A percentile compares a stretch with the other conserved stretches of the same genome.
Evolutionary conservation across 352 stramenopile genomes (phyloP).

Genomic region (Pythium rhizo-oryzae): DNA sequence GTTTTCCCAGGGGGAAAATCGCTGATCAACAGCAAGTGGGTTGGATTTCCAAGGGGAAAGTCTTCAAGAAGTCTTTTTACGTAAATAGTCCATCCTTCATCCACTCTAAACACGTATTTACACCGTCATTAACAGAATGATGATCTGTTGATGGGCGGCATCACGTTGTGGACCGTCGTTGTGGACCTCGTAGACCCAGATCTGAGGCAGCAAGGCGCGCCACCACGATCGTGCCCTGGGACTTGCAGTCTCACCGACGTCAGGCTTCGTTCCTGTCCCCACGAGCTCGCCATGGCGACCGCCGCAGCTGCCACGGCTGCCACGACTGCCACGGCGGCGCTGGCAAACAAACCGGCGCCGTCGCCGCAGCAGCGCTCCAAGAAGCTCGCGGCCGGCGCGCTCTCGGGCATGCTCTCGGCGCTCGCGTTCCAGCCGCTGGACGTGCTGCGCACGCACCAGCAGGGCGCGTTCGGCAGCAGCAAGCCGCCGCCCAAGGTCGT

Average conservation of each 20-base stretch:
- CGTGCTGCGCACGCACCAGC: conserved; percentile 84
- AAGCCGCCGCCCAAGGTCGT: not conserved
- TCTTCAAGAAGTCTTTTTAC: conserved; percentile 3
- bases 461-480: conserved; percentile 66
- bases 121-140: not conserved
- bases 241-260: conserved; percentile 13
- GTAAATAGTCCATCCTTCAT: not conserved
- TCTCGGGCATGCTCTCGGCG: conserved; percentile 81
- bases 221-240: not conserved
- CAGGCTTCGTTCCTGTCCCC: conserved; percentile 9
- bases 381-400: conserved; percentile 67
- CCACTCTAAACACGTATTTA: conserved; percentile 6
- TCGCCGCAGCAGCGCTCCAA: conserved; percentile 51
- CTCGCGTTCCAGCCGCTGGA: conserved; percentile 87
- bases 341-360: not conserved
- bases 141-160: not conserved
- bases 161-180: not conserved
- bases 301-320: conserved; percentile 12
- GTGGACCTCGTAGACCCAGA: conserved; percentile 10
- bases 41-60: not conserved
- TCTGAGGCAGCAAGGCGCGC: not conserved
- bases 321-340: not conserved
- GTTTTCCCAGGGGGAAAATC: not conserved
- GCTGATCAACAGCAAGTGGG: not conserved
- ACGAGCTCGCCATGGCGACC: conserved; percentile 11